These are phyloP conservation scores for Fusarium albidum DNA, from an alignment of 2,329 filamentous ascomycete species.

Conservation along the genomic window DNA sequence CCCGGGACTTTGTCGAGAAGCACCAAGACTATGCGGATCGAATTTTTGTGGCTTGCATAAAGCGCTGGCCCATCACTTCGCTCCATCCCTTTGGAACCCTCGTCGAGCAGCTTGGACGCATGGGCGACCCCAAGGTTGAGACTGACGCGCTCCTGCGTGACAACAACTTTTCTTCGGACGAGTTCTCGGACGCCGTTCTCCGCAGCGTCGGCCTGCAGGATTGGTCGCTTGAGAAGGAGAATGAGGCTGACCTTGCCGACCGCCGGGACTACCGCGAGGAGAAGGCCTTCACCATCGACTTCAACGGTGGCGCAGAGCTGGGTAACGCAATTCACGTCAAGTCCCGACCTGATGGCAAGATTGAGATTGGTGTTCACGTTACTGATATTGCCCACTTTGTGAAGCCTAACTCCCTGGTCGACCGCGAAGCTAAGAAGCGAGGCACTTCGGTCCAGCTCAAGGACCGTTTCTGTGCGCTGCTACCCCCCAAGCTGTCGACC, in stretches of 20 bases:
- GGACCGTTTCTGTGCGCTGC: constrained; percentile 86
- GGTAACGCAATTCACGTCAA: constrained; percentile 95
- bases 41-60: constrained; percentile 99
- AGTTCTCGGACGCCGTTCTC: constrained; percentile 95
- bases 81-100: constrained; percentile 97
- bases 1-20: constrained; percentile 97
- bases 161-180: constrained; percentile 98
- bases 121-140: constrained; percentile 97
- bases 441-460: constrained; percentile 95
- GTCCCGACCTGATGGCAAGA: constrained; percentile 79
- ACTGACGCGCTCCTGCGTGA: constrained; percentile 96
- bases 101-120: constrained; percentile 94
- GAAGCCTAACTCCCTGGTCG: constrained; percentile 93
- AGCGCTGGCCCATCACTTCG: constrained; percentile 99
- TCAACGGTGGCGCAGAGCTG: constrained; percentile 85
- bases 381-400: constrained; percentile 97
- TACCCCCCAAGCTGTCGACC: constrained; percentile 83
- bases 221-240: constrained; percentile 87
- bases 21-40: constrained; percentile 97
- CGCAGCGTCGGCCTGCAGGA: constrained; percentile 92
- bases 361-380: constrained; percentile 95
- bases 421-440: constrained; percentile 97
- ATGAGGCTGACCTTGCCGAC: constrained; percentile 73
- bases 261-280: constrained; percentile 92
- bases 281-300: constrained; percentile 90